A percentile compares a stretch with the other conserved stretches of the same genome.
Evolutionary conservation across 306 rosid species (phyloP).

Genomic region (Casuarina cunninghamiana): DNA sequence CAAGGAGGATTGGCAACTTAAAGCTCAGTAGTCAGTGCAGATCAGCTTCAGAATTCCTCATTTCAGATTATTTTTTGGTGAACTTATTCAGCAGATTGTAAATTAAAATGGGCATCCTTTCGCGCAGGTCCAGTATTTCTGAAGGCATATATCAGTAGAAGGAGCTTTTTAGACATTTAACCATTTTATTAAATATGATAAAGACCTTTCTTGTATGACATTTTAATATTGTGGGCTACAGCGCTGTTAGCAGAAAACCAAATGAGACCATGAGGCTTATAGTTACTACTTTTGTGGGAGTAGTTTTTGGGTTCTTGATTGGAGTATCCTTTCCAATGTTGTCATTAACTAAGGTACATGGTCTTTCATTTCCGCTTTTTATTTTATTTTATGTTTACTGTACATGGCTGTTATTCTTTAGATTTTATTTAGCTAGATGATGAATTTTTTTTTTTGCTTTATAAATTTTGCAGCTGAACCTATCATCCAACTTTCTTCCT

Average conservation of each 20-base stretch:
- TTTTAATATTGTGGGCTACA: constrained; percentile 53
- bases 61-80: constrained; percentile 38
- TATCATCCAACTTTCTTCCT: constrained; percentile 67
- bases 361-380: constrained; percentile 20
- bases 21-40: constrained; percentile 44
- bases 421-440: constrained; percentile 23
- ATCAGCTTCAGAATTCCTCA: constrained; percentile 30
- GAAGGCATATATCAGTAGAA: constrained; percentile 22
- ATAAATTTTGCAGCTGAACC: constrained; percentile 65
- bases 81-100: constrained; percentile 45
- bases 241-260: constrained; percentile 70
- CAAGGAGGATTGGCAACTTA: constrained; percentile 30
- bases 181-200: constrained; percentile 10
- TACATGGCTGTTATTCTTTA: constrained; percentile 19
- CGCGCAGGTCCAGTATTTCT: constrained; percentile 65
- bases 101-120: constrained; percentile 68
- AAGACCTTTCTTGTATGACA: constrained; percentile 18
- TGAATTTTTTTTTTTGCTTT: constrained; percentile 18
- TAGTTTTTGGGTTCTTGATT: constrained; percentile 80
- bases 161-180: constrained; percentile 12
- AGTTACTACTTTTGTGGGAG: constrained; percentile 78
- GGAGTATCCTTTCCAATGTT: constrained; percentile 83
- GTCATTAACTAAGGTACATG: constrained; percentile 74
- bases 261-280: constrained; percentile 80
- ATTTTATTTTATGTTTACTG: constrained; percentile 6